Conservation (phyloP, 2,329 filamentous ascomycete genomes). For the Botrytis elliptica region DNA sequence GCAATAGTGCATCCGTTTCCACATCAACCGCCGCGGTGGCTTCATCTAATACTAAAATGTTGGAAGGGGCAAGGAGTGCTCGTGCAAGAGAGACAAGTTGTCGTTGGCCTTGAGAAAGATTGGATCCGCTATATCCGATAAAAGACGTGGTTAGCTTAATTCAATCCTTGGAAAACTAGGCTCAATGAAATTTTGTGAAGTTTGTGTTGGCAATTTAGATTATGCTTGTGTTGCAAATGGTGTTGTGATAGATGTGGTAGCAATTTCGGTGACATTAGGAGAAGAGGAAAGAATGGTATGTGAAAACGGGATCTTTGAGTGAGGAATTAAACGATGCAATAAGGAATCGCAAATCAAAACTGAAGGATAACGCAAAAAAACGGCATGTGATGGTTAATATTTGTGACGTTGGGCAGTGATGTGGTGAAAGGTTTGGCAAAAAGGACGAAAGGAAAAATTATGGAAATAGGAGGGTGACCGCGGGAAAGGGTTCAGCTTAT, state of each 20-base stretch:
- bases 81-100: constrained; percentile 92
- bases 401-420: constrained; percentile 24
- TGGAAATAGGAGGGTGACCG: neutral
- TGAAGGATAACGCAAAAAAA: constrained; percentile 4
- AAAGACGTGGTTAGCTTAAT: constrained; percentile 20
- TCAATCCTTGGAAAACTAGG: neutral
- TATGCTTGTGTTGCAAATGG: neutral
- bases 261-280: constrained; percentile 6
- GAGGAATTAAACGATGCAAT: neutral
- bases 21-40: constrained; percentile 78
- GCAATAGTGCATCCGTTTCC: constrained; percentile 66
- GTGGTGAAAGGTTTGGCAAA: constrained; percentile 21
- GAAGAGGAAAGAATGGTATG: neutral
- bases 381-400: constrained; percentile 19
- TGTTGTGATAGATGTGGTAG: neutral
- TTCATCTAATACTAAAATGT: constrained; percentile 95
- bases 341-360: constrained; percentile 12
- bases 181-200: neutral
- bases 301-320: neutral
- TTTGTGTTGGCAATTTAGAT: neutral
- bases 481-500: constrained; percentile 20
- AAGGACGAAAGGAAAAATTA: constrained; percentile 19
- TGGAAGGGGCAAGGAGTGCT: constrained; percentile 90
- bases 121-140: constrained; percentile 63
- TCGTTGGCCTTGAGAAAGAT: constrained; percentile 90